phyloP scores from a whole-genome alignment of 495 filamentous ascomycete genomes.

The Coniosporium apollinis region DNA sequence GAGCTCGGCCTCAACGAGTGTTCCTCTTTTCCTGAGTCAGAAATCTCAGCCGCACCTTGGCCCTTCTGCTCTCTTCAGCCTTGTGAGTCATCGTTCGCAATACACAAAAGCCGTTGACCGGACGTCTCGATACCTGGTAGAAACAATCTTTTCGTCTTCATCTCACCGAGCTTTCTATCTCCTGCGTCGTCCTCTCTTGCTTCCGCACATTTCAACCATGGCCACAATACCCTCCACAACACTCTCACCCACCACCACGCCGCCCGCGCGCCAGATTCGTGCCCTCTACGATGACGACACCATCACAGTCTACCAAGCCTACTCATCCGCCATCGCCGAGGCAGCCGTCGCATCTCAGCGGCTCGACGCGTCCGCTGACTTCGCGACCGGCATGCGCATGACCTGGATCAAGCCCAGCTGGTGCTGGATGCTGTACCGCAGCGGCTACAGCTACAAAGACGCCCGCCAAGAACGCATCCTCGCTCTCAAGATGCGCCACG shows the following conservation, averaged over 20 bases:
- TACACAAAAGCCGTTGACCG: too few relatives aligned
- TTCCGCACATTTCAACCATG: too few relatives aligned
- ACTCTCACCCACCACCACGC: background rate
- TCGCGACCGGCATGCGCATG: slow-evolving; percentile 38
- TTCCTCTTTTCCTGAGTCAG: too few relatives aligned
- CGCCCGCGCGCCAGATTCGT: slow-evolving; percentile 30
- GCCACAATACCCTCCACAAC: too few relatives aligned
- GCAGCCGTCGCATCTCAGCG: slow-evolving; percentile 35
- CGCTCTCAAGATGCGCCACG: slow-evolving; percentile 8
- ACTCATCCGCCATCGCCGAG: slow-evolving; percentile 33
- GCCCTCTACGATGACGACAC: slow-evolving; percentile 29
- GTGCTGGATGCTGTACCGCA: slow-evolving; percentile 44
- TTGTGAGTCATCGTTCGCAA: too few relatives aligned
- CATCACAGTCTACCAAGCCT: slow-evolving; percentile 50
- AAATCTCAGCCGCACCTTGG: too few relatives aligned
- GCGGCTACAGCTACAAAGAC: slow-evolving; percentile 16
- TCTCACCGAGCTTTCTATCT: too few relatives aligned
- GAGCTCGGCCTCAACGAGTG: too few relatives aligned
- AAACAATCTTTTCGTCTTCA: too few relatives aligned
- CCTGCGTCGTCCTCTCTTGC: too few relatives aligned
- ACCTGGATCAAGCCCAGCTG: slow-evolving; percentile 54
- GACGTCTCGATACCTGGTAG: too few relatives aligned
- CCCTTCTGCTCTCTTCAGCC: too few relatives aligned
- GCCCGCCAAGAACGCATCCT: slow-evolving; percentile 9
- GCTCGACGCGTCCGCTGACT: slow-evolving; percentile 34